Evolutionary conservation across 2,329 filamentous ascomycete species (phyloP), one percentile per base, ranked within the genome.

Genomic region (Colletotrichum graminicola): DNA sequence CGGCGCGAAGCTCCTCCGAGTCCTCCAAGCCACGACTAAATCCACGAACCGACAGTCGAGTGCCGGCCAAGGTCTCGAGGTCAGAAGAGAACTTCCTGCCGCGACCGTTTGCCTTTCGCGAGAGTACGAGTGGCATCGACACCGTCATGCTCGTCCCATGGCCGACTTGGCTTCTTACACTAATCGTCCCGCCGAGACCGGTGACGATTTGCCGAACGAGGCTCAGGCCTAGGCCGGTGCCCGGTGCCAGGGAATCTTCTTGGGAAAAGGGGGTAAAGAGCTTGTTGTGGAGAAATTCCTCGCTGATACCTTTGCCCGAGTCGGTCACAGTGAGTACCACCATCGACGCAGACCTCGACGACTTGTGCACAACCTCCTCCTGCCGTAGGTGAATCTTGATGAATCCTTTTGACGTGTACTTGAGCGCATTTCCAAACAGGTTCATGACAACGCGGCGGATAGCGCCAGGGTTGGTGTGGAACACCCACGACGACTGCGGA

Each of bases 241-340:
- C 90, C 0, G 85, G 84, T 0, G 86, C 83, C 16, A 92, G 78
- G 0, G 82, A 79, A 60, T 91, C 85, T 74, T 92, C 90, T 74
- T 92, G 90, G 0, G 84, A 79, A 70, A 91, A 91, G 0, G 89
- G 88, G 0, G 85, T 88, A 75, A 90, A 92, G 0, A 91, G 78
- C 59, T 85, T 84, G 14, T 86, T 86, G 51, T 85, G 82, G 39
- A 91, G 79, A 73, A 89, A 92, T 14, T 90, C 86, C 29, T 86
- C 82, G 0, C 84, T 86, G 66, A 92, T 92, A 7, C 90, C 90
- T 66, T 85, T 85, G 1, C 90, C 90, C 2, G 89, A 89, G 75
- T 92, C 90, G 0, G 84, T 83, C 16, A 92, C 85, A 0, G 82
- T 87, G 36, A 88, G 74, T 0, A 79, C 61, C 16, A 73, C 62